Evolutionary conservation across 116 monocot species (phyloP), one percentile per base, ranked within the genome.

Genomic region (Zostera marina): DNA sequence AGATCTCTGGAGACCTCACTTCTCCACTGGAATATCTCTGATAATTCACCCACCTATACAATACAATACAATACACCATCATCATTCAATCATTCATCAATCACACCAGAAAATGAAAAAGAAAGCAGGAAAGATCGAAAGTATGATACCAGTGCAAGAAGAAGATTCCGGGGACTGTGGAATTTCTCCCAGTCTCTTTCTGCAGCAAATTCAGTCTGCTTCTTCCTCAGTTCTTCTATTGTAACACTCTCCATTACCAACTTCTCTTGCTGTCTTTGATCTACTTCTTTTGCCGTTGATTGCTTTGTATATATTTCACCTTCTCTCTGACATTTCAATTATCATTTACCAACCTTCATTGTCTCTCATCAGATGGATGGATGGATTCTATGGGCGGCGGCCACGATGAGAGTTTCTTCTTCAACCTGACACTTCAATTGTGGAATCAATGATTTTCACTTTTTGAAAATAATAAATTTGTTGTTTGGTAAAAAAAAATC

Each of bases 141-240:
- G 12, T 2, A 45, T 21, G 22, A 21, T 71, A 89, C 89, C 76
- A 90, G 64, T 20, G 89, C 89, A n/a, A 90, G 67, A 14, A 90
- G 81, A 61, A 90, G 81, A 45, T 90, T 90, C 44, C 84, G 72
- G 20, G 89, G 89, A 72, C 78, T 78, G 44, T 90, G 89, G 66
- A 74, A 90, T 73, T 84, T 71, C 52, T 90, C 81, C 89, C 89
- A 84, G 57, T 90, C 89, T 25, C 89, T 78, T 68, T 81, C 89
- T 61, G 54, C 69, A 1, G 84, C 78, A 38, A 90, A 90, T 24
- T 90, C 84, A 16, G 81, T 71, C 89, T 84, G 78, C 67, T 72
- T 84, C 71, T 41, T 69, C 68, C 55, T 65, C 55, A 90, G 67
- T 52, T 76, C 89, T 8, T 72, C 78, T 19, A 90, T 71, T 14